Percentiles rank a stretch among this genome's conserved stretches.
Conservation (phyloP, 805 yeast species). For the Metschnikowia matae region DNA sequence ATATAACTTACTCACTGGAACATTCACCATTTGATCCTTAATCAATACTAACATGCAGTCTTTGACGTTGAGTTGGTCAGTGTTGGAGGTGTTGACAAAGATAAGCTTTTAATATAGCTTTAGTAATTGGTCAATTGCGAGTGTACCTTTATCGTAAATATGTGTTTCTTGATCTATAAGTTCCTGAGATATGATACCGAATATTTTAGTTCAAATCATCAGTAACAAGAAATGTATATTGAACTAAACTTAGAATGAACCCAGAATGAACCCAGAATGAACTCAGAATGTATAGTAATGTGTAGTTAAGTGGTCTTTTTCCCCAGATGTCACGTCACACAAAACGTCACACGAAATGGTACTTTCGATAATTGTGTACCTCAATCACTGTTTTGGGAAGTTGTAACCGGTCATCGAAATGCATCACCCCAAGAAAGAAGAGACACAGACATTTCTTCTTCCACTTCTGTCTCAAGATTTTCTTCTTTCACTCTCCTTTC, state of each 20-base stretch:
- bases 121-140: not conserved
- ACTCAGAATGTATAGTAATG: not conserved
- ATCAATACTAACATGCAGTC: constrained; percentile 27
- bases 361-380: constrained; percentile 3
- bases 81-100: constrained; percentile 34
- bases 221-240: no score
- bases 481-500: not conserved
- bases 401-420: constrained; percentile 4
- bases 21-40: not conserved
- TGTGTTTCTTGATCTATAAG: not conserved
- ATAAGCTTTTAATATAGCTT: constrained; percentile 9
- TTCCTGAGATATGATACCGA: no score
- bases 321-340: no score
- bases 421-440: constrained; percentile 8
- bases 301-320: not conserved
- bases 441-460: not conserved
- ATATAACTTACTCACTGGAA: not conserved
- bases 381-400: constrained; percentile 8
- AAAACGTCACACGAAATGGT: not conserved
- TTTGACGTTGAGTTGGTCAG: constrained; percentile 64
- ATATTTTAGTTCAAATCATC: no score
- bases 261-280: no score
- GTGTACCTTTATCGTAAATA: not conserved
- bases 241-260: no score
- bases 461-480: no score